Evolutionary conservation across 2,329 filamentous ascomycete genomes (phyloP).

Genomic region (Orbilia ellipsospora): DNA sequence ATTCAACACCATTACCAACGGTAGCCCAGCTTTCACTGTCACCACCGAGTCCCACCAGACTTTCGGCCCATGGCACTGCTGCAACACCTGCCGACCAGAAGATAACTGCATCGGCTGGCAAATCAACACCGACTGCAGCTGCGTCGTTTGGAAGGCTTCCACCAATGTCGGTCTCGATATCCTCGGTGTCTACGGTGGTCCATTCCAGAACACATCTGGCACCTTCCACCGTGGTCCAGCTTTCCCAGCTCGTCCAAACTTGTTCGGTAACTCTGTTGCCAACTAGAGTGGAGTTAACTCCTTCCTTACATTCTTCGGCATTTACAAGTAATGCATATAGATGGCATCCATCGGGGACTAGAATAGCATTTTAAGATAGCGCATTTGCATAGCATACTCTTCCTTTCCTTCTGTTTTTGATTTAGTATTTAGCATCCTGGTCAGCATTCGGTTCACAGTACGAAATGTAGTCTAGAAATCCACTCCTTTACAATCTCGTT

Average conservation of each 20-base stretch:
- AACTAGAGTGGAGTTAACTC: background rate
- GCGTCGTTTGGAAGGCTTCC: conserved; percentile 23
- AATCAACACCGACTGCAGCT: conserved; percentile 41
- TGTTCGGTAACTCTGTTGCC: conserved; percentile 27
- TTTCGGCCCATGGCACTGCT: conserved; percentile 41
- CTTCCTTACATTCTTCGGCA: background rate
- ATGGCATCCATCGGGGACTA: background rate
- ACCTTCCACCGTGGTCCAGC: conserved; percentile 42
- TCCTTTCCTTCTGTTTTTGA: background rate
- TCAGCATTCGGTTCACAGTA: background rate
- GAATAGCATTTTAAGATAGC: background rate
- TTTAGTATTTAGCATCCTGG: background rate
- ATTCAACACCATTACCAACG: conserved; percentile 9
- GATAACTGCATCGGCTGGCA: conserved; percentile 42
- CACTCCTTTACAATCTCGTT: background rate
- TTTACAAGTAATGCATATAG: background rate
- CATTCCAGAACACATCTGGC: conserved; percentile 34
- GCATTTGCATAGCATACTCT: conserved; percentile 4
- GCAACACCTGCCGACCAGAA: conserved; percentile 30
- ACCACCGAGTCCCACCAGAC: conserved; percentile 39
- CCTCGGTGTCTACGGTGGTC: conserved; percentile 36
- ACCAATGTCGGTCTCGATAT: background rate
- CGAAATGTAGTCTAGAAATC: background rate
- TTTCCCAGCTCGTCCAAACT: conserved; percentile 38
- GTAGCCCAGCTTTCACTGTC: conserved; percentile 1